Percentiles rank a stretch among this genome's conserved stretches.
Evolutionary conservation across 2,329 filamentous ascomycete genomes (phyloP).

Genomic region (Colletotrichum orchidophilum): DNA sequence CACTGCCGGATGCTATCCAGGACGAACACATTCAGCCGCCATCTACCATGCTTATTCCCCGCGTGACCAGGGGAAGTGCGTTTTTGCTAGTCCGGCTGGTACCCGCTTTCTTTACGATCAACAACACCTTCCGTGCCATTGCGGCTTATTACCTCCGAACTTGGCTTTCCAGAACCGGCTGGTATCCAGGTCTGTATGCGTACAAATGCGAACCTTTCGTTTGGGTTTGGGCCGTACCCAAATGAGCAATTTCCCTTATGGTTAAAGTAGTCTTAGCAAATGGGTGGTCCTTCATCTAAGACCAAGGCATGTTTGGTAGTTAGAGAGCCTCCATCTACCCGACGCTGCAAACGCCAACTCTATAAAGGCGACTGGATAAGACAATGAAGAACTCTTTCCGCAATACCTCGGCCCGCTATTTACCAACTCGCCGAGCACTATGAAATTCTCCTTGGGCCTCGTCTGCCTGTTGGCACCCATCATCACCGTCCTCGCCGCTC

Average conservation of each 20-base stretch:
- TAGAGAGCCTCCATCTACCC: neutral
- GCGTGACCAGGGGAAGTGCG: neutral
- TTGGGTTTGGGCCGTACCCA: neutral
- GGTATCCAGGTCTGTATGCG: too few relatives aligned
- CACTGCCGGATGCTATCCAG: neutral
- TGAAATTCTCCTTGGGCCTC: constrained; percentile 39
- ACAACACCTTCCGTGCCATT: neutral
- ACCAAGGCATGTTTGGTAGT: neutral
- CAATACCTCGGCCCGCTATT: neutral
- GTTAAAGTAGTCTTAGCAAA: neutral
- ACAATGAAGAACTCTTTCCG: neutral
- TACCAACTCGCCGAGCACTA: neutral
- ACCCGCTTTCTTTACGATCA: neutral
- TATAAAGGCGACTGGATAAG: neutral
- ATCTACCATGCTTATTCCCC: neutral
- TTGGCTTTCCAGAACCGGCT: neutral
- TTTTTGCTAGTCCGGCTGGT: neutral
- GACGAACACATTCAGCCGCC: neutral
- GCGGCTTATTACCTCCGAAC: neutral
- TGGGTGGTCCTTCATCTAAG: neutral
- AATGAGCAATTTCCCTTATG: neutral
- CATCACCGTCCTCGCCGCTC: constrained; percentile 46
- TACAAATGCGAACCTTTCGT: neutral
- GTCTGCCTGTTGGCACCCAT: constrained; percentile 49
- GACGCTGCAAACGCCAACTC: too few relatives aligned